phyloP scores from a whole-genome alignment of 2,329 filamentous ascomycete genomes.

The Calonectria naviculata region DNA sequence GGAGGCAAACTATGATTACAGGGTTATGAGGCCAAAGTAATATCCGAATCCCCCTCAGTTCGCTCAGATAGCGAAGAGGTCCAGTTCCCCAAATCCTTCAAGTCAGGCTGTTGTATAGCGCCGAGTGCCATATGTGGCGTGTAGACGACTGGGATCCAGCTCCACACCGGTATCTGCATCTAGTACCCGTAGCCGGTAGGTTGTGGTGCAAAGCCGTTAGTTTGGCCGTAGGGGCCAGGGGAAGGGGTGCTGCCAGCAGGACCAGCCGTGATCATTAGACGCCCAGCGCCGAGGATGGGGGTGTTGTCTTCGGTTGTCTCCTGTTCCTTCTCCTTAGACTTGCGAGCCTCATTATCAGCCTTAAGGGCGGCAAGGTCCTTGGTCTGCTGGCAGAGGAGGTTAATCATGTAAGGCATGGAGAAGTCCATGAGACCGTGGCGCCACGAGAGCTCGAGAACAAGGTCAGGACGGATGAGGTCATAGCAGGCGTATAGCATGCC shows the following conservation, averaged over 20 bases:
- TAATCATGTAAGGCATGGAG: conserved; percentile 99
- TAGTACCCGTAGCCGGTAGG: conserved; percentile 81
- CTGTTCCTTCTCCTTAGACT: conserved; percentile 75
- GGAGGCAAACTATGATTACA: conserved; percentile 44
- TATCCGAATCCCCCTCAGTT: conserved; percentile 33
- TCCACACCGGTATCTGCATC: conserved; percentile 45
- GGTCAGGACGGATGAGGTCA: conserved; percentile 92
- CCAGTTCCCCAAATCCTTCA: conserved; percentile 17
- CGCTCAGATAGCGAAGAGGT: conserved; percentile 9
- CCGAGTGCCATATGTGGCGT: conserved; percentile 17
- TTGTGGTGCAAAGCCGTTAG: conserved; percentile 91
- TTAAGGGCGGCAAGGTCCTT: conserved; percentile 86
- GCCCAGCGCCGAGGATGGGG: conserved; percentile 88
- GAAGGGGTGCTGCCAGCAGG: conserved; percentile 68
- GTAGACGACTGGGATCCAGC: conserved; percentile 32
- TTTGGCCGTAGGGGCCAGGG: conserved; percentile 77
- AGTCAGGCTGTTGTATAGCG: conserved; percentile 14
- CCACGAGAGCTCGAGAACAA: conserved; percentile 97
- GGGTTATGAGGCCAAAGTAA: conserved; percentile 38
- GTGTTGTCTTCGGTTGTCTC: conserved; percentile 94
- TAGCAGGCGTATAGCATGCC: conserved; percentile 99
- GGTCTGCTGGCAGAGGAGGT: conserved; percentile 92
- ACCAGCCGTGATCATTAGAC: conserved; percentile 96
- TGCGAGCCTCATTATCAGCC: conserved; percentile 96
- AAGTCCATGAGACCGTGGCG: conserved; percentile 94